Evolutionary conservation across 2,329 filamentous ascomycete genomes (phyloP).

Genomic region (Aspergillus fructus): DNA sequence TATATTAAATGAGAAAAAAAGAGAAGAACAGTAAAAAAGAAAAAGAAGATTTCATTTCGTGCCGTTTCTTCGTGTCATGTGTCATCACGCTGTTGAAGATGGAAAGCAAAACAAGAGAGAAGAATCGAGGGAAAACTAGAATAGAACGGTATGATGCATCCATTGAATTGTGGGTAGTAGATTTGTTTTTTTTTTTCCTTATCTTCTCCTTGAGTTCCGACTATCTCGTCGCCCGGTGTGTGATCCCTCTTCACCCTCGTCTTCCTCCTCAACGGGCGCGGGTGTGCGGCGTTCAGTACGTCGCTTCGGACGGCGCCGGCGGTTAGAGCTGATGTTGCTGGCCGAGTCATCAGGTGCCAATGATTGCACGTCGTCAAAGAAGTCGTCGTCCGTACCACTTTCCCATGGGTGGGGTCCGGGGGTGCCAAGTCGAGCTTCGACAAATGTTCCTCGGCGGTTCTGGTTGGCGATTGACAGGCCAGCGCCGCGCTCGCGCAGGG

Average conservation of each 20-base stretch:
- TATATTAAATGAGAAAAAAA: neutral
- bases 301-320: slow-evolving; percentile 46
- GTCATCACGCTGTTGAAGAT: neutral
- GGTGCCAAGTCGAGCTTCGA: slow-evolving; percentile 45
- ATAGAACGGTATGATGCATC: neutral
- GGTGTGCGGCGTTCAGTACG: slow-evolving; percentile 50
- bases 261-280: slow-evolving; percentile 48
- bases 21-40: no score
- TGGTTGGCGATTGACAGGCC: slow-evolving; percentile 61
- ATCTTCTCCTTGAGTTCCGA: slow-evolving; percentile 23
- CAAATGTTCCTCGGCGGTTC: slow-evolving; percentile 41
- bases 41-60: neutral
- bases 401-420: slow-evolving; percentile 42
- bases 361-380: slow-evolving; percentile 45
- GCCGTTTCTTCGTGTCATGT: neutral
- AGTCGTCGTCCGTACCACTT: slow-evolving; percentile 45
- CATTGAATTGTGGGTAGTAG: neutral
- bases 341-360: slow-evolving; percentile 51
- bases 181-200: neutral
- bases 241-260: slow-evolving; percentile 38
- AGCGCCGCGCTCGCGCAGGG: slow-evolving; percentile 77
- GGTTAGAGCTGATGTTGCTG: slow-evolving; percentile 50
- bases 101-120: neutral
- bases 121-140: neutral
- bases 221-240: slow-evolving; percentile 22